These are phyloP conservation scores for Aspergillus versicolor DNA, from an alignment of 2,329 filamentous ascomycete genomes.

Conservation along the genomic window DNA sequence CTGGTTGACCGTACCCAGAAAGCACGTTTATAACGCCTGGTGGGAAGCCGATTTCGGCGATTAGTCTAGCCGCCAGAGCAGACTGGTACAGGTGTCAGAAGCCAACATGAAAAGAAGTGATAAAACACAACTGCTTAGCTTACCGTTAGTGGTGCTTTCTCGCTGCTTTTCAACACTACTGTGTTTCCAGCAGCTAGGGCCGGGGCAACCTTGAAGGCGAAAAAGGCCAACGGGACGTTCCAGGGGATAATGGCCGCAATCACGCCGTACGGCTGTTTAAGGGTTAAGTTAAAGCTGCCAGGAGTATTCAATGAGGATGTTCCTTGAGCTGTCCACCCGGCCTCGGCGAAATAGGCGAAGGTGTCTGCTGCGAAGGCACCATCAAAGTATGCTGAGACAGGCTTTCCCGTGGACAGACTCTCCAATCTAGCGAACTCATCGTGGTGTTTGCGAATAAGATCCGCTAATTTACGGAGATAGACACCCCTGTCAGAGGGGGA, in stretches of 20 bases:
- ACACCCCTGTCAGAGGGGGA: slow-evolving; percentile 30
- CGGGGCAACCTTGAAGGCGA: slow-evolving; percentile 57
- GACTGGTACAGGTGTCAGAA: slow-evolving; percentile 21
- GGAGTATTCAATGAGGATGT: slow-evolving; percentile 32
- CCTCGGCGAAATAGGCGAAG: slow-evolving; percentile 30
- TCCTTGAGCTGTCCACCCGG: slow-evolving; percentile 30
- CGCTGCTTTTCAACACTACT: slow-evolving; percentile 62
- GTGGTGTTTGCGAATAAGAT: slow-evolving; percentile 28
- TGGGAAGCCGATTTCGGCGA: slow-evolving; percentile 44
- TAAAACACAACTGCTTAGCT: slow-evolving; percentile 11
- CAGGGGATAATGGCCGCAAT: slow-evolving; percentile 60
- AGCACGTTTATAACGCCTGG: slow-evolving; percentile 52
- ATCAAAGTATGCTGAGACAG: slow-evolving; percentile 31
- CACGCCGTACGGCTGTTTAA: slow-evolving; percentile 57
- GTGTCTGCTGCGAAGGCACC: slow-evolving; percentile 16
- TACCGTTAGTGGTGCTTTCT: slow-evolving; percentile 62
- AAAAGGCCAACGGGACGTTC: slow-evolving; percentile 52
- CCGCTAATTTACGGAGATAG: slow-evolving; percentile 34
- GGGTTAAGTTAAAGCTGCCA: slow-evolving; percentile 25
- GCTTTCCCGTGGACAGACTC: slow-evolving; percentile 37
- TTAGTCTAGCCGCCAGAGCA: slow-evolving; percentile 35
- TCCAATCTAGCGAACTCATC: slow-evolving; percentile 36
- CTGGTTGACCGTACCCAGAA: slow-evolving; percentile 62
- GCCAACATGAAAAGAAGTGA: background rate
- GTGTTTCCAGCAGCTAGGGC: slow-evolving; percentile 62